These are phyloP conservation scores for Lathyrus sativus DNA, from an alignment of 306 rosid genomes.

Conservation along the genomic window DNA sequence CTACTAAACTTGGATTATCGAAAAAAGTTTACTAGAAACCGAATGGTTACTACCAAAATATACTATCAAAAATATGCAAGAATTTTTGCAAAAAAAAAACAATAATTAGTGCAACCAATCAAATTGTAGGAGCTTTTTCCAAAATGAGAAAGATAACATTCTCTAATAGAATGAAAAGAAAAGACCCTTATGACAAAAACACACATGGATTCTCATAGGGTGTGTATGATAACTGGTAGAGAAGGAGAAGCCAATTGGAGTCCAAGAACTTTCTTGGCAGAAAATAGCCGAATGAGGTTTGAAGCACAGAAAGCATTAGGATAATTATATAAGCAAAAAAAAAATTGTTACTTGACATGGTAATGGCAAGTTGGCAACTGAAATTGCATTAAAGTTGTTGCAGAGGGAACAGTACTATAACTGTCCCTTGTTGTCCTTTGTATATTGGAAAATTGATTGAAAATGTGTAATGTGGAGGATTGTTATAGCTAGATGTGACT, in stretches of 20 bases:
- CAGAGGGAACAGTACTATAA: conserved; percentile 40
- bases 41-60: too few relatives aligned
- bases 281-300: conserved; percentile 47
- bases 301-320: conserved; percentile 33
- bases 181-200: conserved; percentile 30
- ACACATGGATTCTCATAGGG: conserved; percentile 36
- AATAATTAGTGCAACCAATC: conserved; percentile 49
- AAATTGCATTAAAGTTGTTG: conserved; percentile 41
- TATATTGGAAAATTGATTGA: conserved; percentile 14
- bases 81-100: conserved; percentile 31
- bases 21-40: too few relatives aligned
- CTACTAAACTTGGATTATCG: neutral
- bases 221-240: conserved; percentile 37
- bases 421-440: conserved; percentile 33
- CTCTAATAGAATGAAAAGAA: conserved; percentile 41
- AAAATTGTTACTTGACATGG: conserved; percentile 9
- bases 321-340: conserved; percentile 34
- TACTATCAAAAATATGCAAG: neutral
- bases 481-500: conserved; percentile 56
- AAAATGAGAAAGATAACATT: conserved; percentile 51
- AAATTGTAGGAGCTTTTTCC: conserved; percentile 43
- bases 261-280: conserved; percentile 48
- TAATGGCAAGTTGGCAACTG: conserved; percentile 31
- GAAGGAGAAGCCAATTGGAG: conserved; percentile 64
- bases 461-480: conserved; percentile 37